These are phyloP conservation scores for Gynochthodes officinalis DNA, from an alignment of 257 asterid species.

Conservation along the genomic window DNA sequence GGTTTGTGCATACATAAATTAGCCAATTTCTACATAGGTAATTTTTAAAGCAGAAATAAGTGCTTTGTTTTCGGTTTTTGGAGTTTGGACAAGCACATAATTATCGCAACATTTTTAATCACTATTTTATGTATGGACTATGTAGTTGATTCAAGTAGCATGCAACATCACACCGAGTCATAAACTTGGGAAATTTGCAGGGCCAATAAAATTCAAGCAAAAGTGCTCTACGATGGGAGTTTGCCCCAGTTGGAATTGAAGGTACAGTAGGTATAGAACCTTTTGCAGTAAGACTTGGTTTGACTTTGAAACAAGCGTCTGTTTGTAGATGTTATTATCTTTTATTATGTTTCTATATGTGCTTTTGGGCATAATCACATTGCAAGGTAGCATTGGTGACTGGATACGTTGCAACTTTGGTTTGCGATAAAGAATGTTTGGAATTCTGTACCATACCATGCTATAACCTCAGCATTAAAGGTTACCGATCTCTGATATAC, in stretches of 20 bases:
- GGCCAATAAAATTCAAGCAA: slow-evolving; percentile 24
- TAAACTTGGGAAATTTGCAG: slow-evolving; percentile 5
- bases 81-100: too few species aligned
- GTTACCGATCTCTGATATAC: too few species aligned
- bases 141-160: too few species aligned
- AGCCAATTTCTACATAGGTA: too few species aligned
- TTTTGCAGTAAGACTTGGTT: not conserved
- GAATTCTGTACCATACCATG: slow-evolving; percentile 17
- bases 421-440: not conserved
- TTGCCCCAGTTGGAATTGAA: slow-evolving; percentile 24
- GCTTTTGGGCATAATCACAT: not conserved
- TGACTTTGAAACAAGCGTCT: not conserved
- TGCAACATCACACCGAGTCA: not conserved
- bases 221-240: slow-evolving; percentile 22
- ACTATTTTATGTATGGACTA: too few species aligned
- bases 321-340: too few species aligned
- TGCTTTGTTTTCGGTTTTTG: too few species aligned
- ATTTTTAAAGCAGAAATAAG: too few species aligned
- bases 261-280: slow-evolving; percentile 28
- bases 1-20: too few species aligned
- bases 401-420: slow-evolving; percentile 18
- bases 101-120: too few species aligned
- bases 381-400: slow-evolving; percentile 18
- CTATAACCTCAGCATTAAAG: too few species aligned
- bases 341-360: not conserved